Percentiles rank a stretch among this genome's conserved stretches.
Evolutionary conservation across 1,284 basidiomycete species (phyloP).

Genomic region (Puccinia hordei): DNA sequence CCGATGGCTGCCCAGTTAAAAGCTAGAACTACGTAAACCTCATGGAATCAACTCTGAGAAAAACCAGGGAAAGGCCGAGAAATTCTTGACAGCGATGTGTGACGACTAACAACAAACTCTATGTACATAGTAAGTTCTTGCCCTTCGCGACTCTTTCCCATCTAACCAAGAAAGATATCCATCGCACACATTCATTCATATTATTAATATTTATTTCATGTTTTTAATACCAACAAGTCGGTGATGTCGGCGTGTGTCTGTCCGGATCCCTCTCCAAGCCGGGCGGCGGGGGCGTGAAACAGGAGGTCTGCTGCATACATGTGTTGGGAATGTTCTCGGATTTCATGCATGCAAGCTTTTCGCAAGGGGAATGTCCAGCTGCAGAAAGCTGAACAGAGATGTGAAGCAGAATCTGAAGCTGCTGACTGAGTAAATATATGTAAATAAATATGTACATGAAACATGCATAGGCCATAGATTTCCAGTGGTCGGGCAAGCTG

Average conservation of each 20-base stretch:
- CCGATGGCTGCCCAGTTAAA: neutral
- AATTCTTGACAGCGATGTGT: slow-evolving; percentile 1
- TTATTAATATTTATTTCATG: no score
- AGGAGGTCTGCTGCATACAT: no score
- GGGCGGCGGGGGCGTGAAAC: no score
- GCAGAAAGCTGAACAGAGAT: no score
- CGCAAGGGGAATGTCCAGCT: no score
- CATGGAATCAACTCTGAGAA: neutral
- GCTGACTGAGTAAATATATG: neutral
- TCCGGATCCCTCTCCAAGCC: neutral
- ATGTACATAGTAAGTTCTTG: neutral
- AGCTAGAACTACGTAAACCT: neutral
- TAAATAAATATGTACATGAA: no score
- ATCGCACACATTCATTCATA: no score
- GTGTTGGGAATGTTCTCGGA: neutral
- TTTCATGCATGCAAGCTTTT: slow-evolving; percentile 17
- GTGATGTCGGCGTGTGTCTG: neutral
- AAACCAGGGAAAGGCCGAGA: neutral
- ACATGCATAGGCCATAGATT: no score
- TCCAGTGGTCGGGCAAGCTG: no score
- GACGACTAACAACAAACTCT: no score
- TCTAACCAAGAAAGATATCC: neutral
- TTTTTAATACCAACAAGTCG: neutral
- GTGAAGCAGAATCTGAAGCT: neutral
- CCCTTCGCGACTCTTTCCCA: neutral